Base-by-base conservation (phyloP, 1,284 basidiomycete genomes). In the Tilletia horrida region DNA sequence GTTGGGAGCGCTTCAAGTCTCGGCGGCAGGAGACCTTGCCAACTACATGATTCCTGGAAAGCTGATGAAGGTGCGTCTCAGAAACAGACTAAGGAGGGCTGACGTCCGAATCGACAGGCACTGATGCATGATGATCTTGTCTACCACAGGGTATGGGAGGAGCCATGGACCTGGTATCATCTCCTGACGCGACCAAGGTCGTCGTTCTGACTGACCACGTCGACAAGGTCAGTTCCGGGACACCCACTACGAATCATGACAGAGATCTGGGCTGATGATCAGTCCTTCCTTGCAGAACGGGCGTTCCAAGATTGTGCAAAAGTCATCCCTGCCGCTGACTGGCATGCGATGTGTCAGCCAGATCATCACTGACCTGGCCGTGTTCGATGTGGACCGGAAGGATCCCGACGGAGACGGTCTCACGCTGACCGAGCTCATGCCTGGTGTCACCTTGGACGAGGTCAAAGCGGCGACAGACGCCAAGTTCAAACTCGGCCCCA, bases 401-500 rank as follows among this genome's bases (percentile, higher is more conserved):
- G 21, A 52, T 3, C 13, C 9, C 18, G 8, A 44, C 2, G 63
- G 62, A 4, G 43, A 66, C 27, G 62, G 62, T 18, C 57, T 67
- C 21, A 65, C 64, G 21, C 57, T 67, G 8, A 45, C 52, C 1
- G 67, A 67, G 52, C 64, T 95, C 59, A 90, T 90, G 47, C 88
- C 91, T 70, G 93, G 92, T 14, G 88, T 89, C 8, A 90, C 88
- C 8, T 81, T 95, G 62, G 90, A 93, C 45, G 91, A 95, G 82
- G 88, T 97, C 65, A 88, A 86, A 81, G 86, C 87, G 44, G 93
- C 93, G 86, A 96, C 93, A 0, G 91, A 86, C 16, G 89, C 89
- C 42, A 87, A 88, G 44, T 96, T 93, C 84, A 79, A 83, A 69
- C 75, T 83, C 3, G 87, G 55, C 14, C 55, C 55, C 18, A 29